Base-by-base conservation (phyloP, 345 rosid genomes). In the Litchi chinensis region DNA sequence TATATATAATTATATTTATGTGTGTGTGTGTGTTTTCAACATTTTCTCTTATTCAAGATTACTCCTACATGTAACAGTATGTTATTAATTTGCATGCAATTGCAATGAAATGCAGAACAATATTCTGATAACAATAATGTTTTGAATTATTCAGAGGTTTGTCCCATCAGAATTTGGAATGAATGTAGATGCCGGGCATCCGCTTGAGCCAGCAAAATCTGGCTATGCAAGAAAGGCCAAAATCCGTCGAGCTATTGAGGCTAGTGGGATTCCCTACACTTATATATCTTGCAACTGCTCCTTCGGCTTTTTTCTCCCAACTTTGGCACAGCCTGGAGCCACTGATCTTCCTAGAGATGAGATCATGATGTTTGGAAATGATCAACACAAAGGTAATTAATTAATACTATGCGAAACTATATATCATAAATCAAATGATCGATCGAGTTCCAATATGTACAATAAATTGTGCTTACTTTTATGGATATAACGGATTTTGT, bases 121-220 rank as follows among this genome's bases (percentile, higher is more conserved):
- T 41, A 6, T 41, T 41, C 44, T 5, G 44, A 41, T 41, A 41
- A 41, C 9, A 5, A 54, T 50, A 50, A 3, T 54, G 59, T 54
- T 16, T 9, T 60, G 8, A 15, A 56, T 32, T 32, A 8, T 39
- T 6, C 73, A 83, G 87, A 84, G 87, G 60, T 79, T 86, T 65
- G 66, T 86, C 71, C 89, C 89, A 2, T 80, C 83, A 8, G 89
- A 84, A 63, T 86, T 86, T 21, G 87, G 89, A 9, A 37, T 8
- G 2, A 80, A 85, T 52, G 85, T 77, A 28, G 82, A 82, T 50
- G 71, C 68, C 22, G 56, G 68, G 1, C 68, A 59, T 41, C 81
- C 82, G 0, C 76, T 82, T 6, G 87, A 79, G 77, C 89, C 87
- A 5, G 81, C 16, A 40, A 78, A 19, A 64, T 41, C 63, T 50